Percentiles rank a stretch among this genome's conserved stretches.
phyloP scores from a whole-genome alignment of 805 yeast genomes.

The Cyberlindnera lachancei region DNA sequence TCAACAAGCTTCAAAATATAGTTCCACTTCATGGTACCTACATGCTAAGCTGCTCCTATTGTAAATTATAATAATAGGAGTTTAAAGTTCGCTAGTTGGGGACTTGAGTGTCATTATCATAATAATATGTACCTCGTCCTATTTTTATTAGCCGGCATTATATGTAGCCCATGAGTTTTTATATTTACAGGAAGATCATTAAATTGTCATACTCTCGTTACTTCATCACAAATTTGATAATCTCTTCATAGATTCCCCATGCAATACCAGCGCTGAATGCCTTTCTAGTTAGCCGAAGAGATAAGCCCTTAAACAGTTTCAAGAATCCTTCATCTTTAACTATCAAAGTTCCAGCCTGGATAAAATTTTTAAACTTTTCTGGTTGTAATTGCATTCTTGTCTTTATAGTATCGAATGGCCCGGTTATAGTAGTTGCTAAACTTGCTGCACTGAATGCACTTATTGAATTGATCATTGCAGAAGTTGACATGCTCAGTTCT shows the following conservation, averaged over 20 bases:
- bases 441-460: constrained; percentile 80
- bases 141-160: no score
- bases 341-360: constrained; percentile 32
- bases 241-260: constrained; percentile 95
- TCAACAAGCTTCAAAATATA: no score
- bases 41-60: no score
- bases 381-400: constrained; percentile 82
- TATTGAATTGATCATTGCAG: constrained; percentile 57
- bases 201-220: no score
- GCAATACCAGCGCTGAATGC: constrained; percentile 91
- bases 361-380: constrained; percentile 32
- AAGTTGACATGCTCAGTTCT: constrained; percentile 27
- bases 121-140: no score
- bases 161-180: no score
- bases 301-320: constrained; percentile 75
- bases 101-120: no score
- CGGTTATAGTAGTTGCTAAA: constrained; percentile 76
- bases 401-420: constrained; percentile 92
- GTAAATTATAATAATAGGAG: no score
- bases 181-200: no score
- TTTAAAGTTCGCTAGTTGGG: no score
- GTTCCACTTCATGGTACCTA: no score
- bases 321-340: constrained; percentile 38
- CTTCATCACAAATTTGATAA: constrained; percentile 44
- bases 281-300: constrained; percentile 74